phyloP scores from a whole-genome alignment of 768 basidiomycete genomes.

The Grammothele lineata region DNA sequence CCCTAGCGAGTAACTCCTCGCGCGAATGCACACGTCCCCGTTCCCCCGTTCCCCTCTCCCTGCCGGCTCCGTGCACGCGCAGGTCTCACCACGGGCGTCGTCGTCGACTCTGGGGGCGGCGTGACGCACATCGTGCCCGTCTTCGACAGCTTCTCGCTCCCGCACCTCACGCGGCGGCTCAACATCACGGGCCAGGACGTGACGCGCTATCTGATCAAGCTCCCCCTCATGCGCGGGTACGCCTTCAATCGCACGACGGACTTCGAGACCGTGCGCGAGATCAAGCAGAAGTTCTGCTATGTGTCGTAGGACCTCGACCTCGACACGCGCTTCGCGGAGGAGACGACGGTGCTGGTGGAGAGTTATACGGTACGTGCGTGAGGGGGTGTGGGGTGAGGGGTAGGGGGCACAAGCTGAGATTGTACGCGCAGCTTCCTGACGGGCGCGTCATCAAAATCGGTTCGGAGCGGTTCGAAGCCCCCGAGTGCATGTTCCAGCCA shows the following conservation, averaged over 20 bases:
- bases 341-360: constrained; percentile 95
- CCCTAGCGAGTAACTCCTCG: no score
- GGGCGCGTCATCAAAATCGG: constrained; percentile 97
- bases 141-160: constrained; percentile 93
- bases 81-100: constrained; percentile 98
- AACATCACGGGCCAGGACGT: constrained; percentile 99
- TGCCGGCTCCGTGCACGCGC: constrained; percentile 3
- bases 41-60: no score
- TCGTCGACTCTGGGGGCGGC: constrained; percentile 98
- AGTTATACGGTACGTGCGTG: constrained; percentile 88
- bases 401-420: no score
- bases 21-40: no score
- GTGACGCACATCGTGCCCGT: constrained; percentile 99
- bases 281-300: constrained; percentile 99
- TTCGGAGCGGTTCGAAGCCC: constrained; percentile 96
- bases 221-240: constrained; percentile 98
- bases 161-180: constrained; percentile 88
- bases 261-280: constrained; percentile 97
- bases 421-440: constrained; percentile 83
- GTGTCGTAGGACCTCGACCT: constrained; percentile 94
- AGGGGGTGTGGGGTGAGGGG: no score
- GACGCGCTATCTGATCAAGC: constrained; percentile 97
- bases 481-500: constrained; percentile 99
- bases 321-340: constrained; percentile 88
- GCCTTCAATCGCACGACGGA: constrained; percentile 99